phyloP scores from a whole-genome alignment of 1,284 basidiomycete species.

The Tylopilus sp. region DNA sequence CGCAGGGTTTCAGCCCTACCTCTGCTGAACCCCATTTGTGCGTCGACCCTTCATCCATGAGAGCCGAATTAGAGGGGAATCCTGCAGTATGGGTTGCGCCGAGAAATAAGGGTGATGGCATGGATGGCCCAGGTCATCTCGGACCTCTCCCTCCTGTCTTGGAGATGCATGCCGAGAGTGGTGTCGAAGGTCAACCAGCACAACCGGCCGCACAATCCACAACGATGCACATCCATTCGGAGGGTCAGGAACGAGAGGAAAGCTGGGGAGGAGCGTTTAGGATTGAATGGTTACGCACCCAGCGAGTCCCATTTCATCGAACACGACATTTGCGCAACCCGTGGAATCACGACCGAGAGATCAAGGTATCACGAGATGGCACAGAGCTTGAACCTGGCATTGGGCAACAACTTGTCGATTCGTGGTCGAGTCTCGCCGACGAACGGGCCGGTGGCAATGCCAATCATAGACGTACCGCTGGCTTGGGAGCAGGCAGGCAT shows the following conservation, averaged over 20 bases:
- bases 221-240: background rate
- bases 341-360: constrained; percentile 89
- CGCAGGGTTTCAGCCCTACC: constrained; percentile 35
- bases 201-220: background rate
- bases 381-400: constrained; percentile 88
- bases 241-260: constrained; percentile 27
- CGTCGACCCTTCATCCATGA: background rate
- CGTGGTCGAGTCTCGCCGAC: constrained; percentile 57
- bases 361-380: constrained; percentile 90
- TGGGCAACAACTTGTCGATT: constrained; percentile 68
- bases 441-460: constrained; percentile 11
- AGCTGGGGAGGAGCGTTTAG: constrained; percentile 76
- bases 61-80: background rate
- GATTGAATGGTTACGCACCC: constrained; percentile 80
- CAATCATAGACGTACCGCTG: constrained; percentile 1
- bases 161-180: constrained; percentile 4
- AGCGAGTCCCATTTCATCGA: constrained; percentile 72
- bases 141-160: constrained; percentile 14
- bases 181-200: constrained; percentile 1
- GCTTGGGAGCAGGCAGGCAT: constrained; percentile 1
- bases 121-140: constrained; percentile 8
- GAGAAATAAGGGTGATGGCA: constrained; percentile 2
- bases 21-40: background rate
- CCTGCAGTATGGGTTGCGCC: background rate
- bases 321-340: constrained; percentile 84